These are phyloP conservation scores for Aspergillus aculeatinus DNA, from an alignment of 2,329 filamentous ascomycete genomes.

Conservation along the genomic window DNA sequence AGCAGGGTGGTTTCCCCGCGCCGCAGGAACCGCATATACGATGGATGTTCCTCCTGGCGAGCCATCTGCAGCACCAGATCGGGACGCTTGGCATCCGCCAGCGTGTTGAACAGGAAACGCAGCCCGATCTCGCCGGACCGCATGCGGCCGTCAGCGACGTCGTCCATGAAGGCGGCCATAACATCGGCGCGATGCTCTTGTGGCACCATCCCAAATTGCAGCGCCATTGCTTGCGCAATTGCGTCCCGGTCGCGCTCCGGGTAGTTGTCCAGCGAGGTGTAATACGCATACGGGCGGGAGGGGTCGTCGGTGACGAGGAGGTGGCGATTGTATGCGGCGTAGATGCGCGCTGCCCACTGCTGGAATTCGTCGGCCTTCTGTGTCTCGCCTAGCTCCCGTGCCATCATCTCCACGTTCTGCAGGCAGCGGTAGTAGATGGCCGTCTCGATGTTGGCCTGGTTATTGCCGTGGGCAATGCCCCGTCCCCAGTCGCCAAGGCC, in stretches of 20 bases:
- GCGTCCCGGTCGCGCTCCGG: slow-evolving; percentile 19
- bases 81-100: slow-evolving; percentile 21
- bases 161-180: slow-evolving; percentile 22
- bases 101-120: slow-evolving; percentile 23
- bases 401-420: slow-evolving; percentile 24
- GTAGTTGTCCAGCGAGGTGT: slow-evolving; percentile 24
- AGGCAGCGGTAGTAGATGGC: slow-evolving; percentile 28
- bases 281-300: slow-evolving; percentile 19
- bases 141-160: slow-evolving; percentile 18
- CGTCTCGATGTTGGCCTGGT: slow-evolving; percentile 29
- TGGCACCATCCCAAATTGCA: slow-evolving; percentile 23
- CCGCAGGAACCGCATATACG: slow-evolving; percentile 50
- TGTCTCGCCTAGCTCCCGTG: slow-evolving; percentile 18
- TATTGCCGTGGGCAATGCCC: slow-evolving; percentile 27
- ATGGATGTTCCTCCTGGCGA: slow-evolving; percentile 49
- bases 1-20: slow-evolving; percentile 66
- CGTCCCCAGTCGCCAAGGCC: slow-evolving; percentile 27
- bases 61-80: slow-evolving; percentile 37
- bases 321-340: slow-evolving; percentile 21
- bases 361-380: slow-evolving; percentile 18
- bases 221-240: slow-evolving; percentile 23
- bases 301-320: slow-evolving; percentile 21
- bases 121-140: slow-evolving; percentile 26
- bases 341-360: slow-evolving; percentile 21
- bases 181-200: slow-evolving; percentile 16